Conservation (phyloP, 169 alveolate genomes). For the Plasmodium chabaudi region DNA sequence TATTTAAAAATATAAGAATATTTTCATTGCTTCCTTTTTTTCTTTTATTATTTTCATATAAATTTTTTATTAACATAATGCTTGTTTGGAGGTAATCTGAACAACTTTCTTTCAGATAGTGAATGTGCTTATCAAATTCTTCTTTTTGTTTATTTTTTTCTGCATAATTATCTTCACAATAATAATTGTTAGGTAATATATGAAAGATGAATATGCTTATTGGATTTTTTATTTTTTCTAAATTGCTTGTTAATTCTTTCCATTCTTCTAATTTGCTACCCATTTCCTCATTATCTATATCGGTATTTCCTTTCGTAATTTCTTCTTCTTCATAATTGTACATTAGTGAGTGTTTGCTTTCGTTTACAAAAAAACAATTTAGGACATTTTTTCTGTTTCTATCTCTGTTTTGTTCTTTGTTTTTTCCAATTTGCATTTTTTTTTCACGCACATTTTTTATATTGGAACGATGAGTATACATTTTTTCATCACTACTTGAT, state of each 20-base stretch:
- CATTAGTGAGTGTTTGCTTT: constrained; percentile 28
- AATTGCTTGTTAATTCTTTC: constrained; percentile 16
- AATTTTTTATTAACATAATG: constrained; percentile 27
- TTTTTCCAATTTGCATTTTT: background rate
- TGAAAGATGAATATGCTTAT: constrained; percentile 54
- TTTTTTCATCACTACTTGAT: background rate
- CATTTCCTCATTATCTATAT: background rate
- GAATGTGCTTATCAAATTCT: constrained; percentile 8
- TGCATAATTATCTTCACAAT: background rate
- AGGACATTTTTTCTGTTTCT: background rate
- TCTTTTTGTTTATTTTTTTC: constrained; percentile 1
- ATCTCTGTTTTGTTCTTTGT: background rate
- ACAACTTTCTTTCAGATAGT: constrained; percentile 66
- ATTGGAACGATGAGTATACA: background rate
- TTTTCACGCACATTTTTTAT: too few species aligned
- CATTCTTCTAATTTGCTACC: constrained; percentile 48
- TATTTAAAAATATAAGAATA: constrained; percentile 64
- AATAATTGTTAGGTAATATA: constrained; percentile 11
- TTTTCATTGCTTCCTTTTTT: constrained; percentile 36
- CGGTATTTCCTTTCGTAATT: background rate
- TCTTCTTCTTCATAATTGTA: constrained; percentile 9
- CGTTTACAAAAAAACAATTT: constrained; percentile 24
- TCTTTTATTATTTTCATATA: constrained; percentile 8
- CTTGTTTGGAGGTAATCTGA: constrained; percentile 56
- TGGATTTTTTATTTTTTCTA: constrained; percentile 45